phyloP scores from a whole-genome alignment of 345 rosid species.

The Leavenworthia alabamica region DNA sequence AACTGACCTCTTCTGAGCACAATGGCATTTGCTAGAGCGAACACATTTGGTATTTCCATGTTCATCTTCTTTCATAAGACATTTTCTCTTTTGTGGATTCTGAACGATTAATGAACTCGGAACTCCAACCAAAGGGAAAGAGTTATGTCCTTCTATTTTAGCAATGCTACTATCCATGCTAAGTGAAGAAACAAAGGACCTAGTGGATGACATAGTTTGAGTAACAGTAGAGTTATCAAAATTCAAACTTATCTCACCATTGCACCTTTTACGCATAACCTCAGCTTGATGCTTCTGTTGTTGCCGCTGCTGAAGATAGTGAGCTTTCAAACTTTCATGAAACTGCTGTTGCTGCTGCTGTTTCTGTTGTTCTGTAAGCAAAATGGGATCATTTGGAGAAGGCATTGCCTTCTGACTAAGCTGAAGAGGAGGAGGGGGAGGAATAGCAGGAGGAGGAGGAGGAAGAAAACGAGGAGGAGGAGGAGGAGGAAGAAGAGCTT shows the following conservation, averaged over 20 bases:
- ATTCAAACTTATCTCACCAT: constrained; percentile 46
- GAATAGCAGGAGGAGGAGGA: too few species aligned
- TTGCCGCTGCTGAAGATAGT: constrained; percentile 42
- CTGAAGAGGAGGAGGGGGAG: constrained; percentile 32
- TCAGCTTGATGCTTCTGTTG: constrained; percentile 72
- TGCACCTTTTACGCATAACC: constrained; percentile 56
- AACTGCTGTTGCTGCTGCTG: constrained; percentile 42
- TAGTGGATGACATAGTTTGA: constrained; percentile 55
- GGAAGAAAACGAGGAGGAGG: too few species aligned
- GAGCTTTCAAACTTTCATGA: constrained; percentile 47
- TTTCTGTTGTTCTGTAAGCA: constrained; percentile 50
- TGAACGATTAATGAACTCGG: constrained; percentile 46
- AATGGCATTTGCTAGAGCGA: constrained; percentile 53
- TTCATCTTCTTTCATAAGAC: constrained; percentile 45
- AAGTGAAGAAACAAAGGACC: constrained; percentile 60
- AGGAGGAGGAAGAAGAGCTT: constrained; percentile 29
- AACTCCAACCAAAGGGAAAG: constrained; percentile 50
- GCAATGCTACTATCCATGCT: constrained; percentile 58
- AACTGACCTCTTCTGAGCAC: constrained; percentile 61
- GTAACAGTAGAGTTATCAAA: constrained; percentile 49
- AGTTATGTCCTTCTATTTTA: constrained; percentile 34
- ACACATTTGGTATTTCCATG: constrained; percentile 53
- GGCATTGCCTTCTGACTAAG: constrained; percentile 40
- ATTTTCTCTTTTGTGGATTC: constrained; percentile 48
- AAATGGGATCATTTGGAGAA: constrained; percentile 32